A percentile compares a stretch with the other conserved stretches of the same genome.
phyloP scores from a whole-genome alignment of 805 yeast species.

The Saturnispora diversa region DNA sequence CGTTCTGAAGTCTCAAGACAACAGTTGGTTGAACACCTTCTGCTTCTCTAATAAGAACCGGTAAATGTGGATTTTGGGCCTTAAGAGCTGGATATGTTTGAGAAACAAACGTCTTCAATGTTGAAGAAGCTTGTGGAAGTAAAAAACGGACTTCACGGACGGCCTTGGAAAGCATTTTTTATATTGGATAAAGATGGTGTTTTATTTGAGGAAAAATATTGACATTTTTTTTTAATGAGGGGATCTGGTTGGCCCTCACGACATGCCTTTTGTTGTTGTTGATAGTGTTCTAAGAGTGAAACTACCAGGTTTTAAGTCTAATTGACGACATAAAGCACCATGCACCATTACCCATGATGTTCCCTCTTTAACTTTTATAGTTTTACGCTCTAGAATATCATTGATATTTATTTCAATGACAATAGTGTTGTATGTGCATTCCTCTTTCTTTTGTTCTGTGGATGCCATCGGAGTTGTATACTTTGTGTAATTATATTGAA shows the following conservation, averaged over 20 bases:
- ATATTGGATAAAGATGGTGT: constrained; percentile 17
- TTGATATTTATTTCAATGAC: neutral
- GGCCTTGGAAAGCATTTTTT: constrained; percentile 39
- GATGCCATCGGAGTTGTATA: neutral
- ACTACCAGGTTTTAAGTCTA: neutral
- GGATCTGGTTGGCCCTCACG: constrained; percentile 24
- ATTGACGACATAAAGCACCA: neutral
- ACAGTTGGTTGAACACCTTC: constrained; percentile 64
- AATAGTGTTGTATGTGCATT: neutral
- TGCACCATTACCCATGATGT: constrained; percentile 3
- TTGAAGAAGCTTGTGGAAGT: constrained; percentile 65
- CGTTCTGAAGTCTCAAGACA: constrained; percentile 62
- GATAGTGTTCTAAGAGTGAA: constrained; percentile 34
- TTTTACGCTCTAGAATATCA: neutral
- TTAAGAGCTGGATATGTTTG: constrained; percentile 58
- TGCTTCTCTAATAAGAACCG: constrained; percentile 74
- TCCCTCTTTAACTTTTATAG: neutral
- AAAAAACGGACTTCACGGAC: constrained; percentile 77
- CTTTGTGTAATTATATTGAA: neutral
- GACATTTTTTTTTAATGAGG: constrained; percentile 17
- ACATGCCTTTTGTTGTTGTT: constrained; percentile 62
- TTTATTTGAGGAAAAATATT: no score
- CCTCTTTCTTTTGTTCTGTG: no score
- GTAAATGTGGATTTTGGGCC: constrained; percentile 55
- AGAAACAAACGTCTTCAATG: constrained; percentile 54